These are phyloP conservation scores for Sugiyamaella neomexicana DNA, from an alignment of 1,139 yeast genomes.

Conservation along the genomic window DNA sequence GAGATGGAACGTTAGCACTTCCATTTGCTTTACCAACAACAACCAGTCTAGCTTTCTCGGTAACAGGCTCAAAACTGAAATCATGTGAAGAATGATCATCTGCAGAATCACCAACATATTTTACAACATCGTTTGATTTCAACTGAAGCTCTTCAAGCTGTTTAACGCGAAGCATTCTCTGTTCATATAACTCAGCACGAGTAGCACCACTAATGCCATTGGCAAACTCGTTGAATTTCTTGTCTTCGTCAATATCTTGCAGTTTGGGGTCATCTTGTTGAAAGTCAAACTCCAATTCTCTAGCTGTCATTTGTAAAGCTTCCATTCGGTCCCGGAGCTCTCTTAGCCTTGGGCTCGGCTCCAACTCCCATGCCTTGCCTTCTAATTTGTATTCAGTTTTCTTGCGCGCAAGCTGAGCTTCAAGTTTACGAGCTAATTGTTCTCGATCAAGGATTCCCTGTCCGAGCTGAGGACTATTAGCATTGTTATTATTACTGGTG, in stretches of 20 bases:
- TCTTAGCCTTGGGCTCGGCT: conserved; percentile 75
- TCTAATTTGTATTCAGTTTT: conserved; percentile 59
- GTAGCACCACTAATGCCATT: conserved; percentile 22
- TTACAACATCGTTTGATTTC: conserved; percentile 38
- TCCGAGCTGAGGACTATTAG: conserved; percentile 28
- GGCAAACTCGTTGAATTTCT: conserved; percentile 21
- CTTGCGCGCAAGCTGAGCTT: conserved; percentile 60
- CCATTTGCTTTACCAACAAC: conserved; percentile 24
- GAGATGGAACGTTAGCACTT: conserved; percentile 18
- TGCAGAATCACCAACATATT: conserved; percentile 22
- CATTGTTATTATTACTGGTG: conserved; percentile 36
- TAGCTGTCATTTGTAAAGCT: conserved; percentile 76
- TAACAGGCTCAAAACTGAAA: conserved; percentile 18
- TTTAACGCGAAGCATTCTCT: conserved; percentile 31
- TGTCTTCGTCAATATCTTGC: conserved; percentile 25
- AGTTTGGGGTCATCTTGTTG: conserved; percentile 42
- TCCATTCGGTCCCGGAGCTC: conserved; percentile 84
- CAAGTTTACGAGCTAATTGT: conserved; percentile 47
- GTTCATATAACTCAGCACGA: conserved; percentile 32
- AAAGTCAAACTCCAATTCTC: conserved; percentile 84
- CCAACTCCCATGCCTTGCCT: conserved; percentile 58
- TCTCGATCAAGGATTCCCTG: conserved; percentile 41
- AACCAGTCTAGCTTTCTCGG: conserved; percentile 31
- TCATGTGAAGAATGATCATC: conserved; percentile 10
- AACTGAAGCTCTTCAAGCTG: conserved; percentile 37